Evolutionary conservation across 1,284 basidiomycete species (phyloP), one percentile per base, ranked within the genome.

Genomic region (Puccinia hordei): DNA sequence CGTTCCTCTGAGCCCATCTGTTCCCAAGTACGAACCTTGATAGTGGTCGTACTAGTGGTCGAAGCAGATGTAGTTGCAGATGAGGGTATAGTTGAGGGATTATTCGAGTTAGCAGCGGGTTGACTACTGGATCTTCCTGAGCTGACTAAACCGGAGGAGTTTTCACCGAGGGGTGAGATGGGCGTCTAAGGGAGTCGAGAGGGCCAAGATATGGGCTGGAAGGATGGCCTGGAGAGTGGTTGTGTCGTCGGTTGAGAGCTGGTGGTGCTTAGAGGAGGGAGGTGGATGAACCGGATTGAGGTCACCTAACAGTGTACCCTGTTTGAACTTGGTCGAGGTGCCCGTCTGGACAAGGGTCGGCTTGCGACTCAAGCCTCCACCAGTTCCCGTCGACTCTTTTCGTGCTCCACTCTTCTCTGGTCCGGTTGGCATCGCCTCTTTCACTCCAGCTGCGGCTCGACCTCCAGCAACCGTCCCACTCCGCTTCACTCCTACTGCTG

Each of bases 1-100:
- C 78, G 69, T 55, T 80, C 78, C 27, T 53, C 44, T 19, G 78
- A 61, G 22, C 78, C 78, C 78, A 80, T 80, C 30, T 80, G 69
- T 55, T 80, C 78, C 78, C 78, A 80, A 2, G 66, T 69, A 15
- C 78, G 41, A 3, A 61, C 1, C 44, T 74, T 74, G 38, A 59
- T 74, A 8, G 61, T 66, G 12, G 41, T 44, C 19, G 53, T 74
- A 22, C 22, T 27, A 5, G 38, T 44, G 1, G 57, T 19, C 12
- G 57, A n/a, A 5, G 27, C 9, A 24, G n/a, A 30, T 17, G 57
- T 27, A 46, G 30, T 63, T 1, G 19, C 33, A 13, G 38, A 38
- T 8, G 57, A 53, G 27, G 24, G 24, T 5, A 35, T 19, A 6
- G 63, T 9, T 38, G 30, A 35, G 38, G n/a, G n/a, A n/a, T n/a